Percentiles rank a stretch among this genome's conserved stretches.
Conservation (phyloP, 495 filamentous ascomycete genomes). For the Podospora pseudocomata region DNA sequence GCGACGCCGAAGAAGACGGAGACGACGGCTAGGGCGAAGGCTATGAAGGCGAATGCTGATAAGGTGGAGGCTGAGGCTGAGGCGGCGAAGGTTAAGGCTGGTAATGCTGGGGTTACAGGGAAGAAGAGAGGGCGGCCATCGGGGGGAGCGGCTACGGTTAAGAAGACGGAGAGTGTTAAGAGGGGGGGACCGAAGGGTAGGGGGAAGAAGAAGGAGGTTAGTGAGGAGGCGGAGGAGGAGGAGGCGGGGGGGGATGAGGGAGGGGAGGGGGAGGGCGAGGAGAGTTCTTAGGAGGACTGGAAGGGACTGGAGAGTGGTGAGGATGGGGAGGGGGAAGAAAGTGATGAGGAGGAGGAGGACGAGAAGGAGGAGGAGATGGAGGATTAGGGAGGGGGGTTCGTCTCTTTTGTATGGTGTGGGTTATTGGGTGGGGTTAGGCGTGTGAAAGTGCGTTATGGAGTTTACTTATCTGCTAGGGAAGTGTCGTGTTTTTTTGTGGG, state of each 20-base stretch:
- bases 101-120: not conserved
- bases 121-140: conserved; percentile 11
- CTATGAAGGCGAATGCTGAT: not conserved
- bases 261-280: conserved; percentile 4
- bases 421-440: not conserved
- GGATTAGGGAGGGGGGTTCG: not conserved
- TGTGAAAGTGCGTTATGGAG: not conserved
- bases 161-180: not conserved
- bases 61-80: conserved; percentile 3
- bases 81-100: not conserved
- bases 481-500: not conserved
- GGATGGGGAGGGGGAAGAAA: not conserved
- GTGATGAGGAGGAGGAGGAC: not conserved
- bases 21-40: conserved; percentile 1
- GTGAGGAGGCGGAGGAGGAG: conserved; percentile 2
- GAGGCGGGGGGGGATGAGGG: conserved; percentile 3
- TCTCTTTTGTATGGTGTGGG: not conserved
- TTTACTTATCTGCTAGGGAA: not conserved
- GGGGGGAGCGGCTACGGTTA: not conserved
- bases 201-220: conserved; percentile 1
- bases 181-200: conserved; percentile 9
- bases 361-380: not conserved
- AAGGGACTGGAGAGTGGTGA: not conserved
- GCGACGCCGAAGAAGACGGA: conserved; percentile 2
- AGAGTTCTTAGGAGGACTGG: not conserved